These are phyloP conservation scores for Musa itinerans DNA, from an alignment of 176 grass and related monocot genomes.

Conservation along the genomic window DNA sequence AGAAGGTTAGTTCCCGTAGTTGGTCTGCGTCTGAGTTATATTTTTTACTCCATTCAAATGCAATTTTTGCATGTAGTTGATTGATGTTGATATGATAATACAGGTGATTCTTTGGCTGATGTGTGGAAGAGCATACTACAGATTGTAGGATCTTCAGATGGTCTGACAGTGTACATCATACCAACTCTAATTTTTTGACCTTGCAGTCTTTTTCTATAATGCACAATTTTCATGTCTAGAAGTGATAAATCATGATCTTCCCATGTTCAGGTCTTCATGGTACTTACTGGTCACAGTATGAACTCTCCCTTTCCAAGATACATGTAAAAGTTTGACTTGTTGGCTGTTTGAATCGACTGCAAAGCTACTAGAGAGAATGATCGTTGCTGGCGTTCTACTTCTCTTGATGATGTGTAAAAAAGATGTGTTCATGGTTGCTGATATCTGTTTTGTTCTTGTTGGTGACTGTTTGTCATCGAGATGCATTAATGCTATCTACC, in stretches of 20 bases:
- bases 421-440: neutral
- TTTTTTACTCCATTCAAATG: neutral
- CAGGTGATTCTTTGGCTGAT: neutral
- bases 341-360: neutral
- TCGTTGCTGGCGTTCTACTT: neutral
- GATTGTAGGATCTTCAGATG: neutral
- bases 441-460: neutral
- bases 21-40: too few species aligned
- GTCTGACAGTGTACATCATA: neutral
- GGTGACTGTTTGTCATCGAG: neutral
- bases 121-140: neutral
- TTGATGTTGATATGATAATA: neutral
- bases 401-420: neutral
- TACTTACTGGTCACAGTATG: neutral
- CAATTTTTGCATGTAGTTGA: neutral
- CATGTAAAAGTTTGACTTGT: neutral
- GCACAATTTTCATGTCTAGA: neutral
- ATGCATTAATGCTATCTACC: neutral
- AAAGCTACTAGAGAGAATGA: neutral
- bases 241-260: neutral
- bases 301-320: neutral
- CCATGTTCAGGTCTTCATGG: neutral
- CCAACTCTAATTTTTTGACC: neutral
- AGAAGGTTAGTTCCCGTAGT: constrained; percentile 43
- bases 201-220: neutral